Conservation (phyloP, 1,284 basidiomycete species). For the Wolfiporia cocos region DNA sequence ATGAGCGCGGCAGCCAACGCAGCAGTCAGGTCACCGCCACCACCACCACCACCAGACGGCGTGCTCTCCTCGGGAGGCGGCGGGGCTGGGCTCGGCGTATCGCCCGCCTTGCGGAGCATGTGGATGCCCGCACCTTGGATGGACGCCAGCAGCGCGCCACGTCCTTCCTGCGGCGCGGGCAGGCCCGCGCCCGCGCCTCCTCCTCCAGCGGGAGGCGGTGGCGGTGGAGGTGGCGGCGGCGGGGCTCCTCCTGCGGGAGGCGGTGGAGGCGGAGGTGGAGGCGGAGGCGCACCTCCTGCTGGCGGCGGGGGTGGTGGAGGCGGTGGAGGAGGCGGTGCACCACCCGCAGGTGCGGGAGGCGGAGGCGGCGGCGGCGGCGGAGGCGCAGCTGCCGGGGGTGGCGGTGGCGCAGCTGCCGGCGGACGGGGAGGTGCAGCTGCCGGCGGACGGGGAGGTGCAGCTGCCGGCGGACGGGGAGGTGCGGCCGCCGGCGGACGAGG, state of each 20-base stretch:
- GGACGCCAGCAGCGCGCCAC: constrained; percentile 57
- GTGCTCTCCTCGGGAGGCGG: constrained; percentile 33
- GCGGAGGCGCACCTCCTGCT: constrained; percentile 26
- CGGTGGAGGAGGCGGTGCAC: constrained; percentile 28
- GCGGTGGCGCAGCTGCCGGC: constrained; percentile 15
- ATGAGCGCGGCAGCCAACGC: constrained; percentile 63
- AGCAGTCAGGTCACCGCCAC: constrained; percentile 51
- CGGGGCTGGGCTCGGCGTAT: constrained; percentile 29
- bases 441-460: constrained; percentile 24
- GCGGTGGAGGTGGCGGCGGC: constrained; percentile 28
- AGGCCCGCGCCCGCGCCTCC: constrained; percentile 14
- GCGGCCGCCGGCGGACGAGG: constrained; percentile 23
- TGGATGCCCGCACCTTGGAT: constrained; percentile 71
- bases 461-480: constrained; percentile 26
- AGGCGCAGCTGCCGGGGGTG: constrained; percentile 5
- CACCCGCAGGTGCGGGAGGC: constrained; percentile 14
- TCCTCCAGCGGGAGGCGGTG: constrained; percentile 26
- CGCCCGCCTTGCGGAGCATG: constrained; percentile 64
- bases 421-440: constrained; percentile 23
- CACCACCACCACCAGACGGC: constrained; percentile 35
- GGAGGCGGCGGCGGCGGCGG: constrained; percentile 26
- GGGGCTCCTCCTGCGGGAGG: constrained; percentile 21
- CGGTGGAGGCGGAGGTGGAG: constrained; percentile 19
- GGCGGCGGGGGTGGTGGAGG: constrained; percentile 13
- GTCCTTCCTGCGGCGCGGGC: constrained; percentile 36